Evolutionary conservation across 176 grass and related monocot genomes (phyloP).

Genomic region (Oryza coarctata): DNA sequence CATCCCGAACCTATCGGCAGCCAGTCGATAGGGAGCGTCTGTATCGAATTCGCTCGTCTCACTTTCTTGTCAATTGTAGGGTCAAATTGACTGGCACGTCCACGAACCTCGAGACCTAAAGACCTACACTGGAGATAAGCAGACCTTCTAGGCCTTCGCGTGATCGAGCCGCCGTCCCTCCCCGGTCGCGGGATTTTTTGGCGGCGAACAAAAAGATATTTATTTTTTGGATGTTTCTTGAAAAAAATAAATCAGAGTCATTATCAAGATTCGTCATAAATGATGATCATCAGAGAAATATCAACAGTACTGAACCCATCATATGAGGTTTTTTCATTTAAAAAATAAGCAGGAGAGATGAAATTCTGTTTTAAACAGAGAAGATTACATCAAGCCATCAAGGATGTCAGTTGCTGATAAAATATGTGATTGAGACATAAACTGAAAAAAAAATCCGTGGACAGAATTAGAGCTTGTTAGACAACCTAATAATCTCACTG

Average conservation of each 20-base stretch:
- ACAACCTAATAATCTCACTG: background rate
- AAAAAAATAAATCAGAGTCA: background rate
- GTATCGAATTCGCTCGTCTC: no score
- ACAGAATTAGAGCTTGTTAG: slow-evolving; percentile 3
- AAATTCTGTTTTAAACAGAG: background rate
- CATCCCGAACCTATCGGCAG: no score
- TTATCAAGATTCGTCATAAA: background rate
- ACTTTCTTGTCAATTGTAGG: no score
- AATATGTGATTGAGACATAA: background rate
- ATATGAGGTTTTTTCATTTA: background rate
- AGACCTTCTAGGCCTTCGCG: no score
- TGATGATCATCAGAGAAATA: background rate
- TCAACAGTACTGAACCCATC: background rate
- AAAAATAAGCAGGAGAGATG: background rate
- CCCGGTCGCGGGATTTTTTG: no score
- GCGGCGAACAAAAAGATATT: no score
- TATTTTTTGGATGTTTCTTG: background rate
- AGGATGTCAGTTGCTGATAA: background rate
- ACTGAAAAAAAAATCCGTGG: background rate
- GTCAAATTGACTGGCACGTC: no score
- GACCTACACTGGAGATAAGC: no score
- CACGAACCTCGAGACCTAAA: no score
- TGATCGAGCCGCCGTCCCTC: no score
- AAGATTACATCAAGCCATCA: background rate
- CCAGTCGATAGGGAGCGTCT: no score